Conservation (phyloP, 1,284 basidiomycete species). For the Mycosarcoma maydis region DNA sequence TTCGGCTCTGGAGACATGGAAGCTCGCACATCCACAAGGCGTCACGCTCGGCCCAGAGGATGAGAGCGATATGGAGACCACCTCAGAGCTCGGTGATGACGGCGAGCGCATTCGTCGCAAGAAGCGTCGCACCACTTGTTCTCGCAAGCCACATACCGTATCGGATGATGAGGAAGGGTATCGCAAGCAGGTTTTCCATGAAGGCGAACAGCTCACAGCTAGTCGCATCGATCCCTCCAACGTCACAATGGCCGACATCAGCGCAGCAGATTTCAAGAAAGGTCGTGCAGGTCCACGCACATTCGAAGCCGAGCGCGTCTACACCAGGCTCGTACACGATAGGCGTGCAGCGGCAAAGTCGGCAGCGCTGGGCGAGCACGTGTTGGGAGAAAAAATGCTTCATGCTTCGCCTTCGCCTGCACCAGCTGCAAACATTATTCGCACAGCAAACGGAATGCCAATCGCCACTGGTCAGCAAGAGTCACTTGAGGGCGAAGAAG, state of each 20-base stretch:
- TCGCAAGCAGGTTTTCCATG: conserved; percentile 26
- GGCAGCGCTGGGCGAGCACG: conserved; percentile 34
- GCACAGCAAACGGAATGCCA: conserved; percentile 17
- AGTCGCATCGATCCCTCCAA: conserved; percentile 35
- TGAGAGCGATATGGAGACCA: conserved; percentile 49
- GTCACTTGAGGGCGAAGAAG: conserved; percentile 27
- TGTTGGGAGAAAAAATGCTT: conserved; percentile 30
- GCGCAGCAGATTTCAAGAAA: conserved; percentile 42
- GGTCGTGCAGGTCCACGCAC: conserved; percentile 60
- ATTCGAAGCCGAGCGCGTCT: conserved; percentile 58
- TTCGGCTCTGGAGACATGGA: conserved; percentile 34
- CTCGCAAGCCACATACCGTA: conserved; percentile 41
- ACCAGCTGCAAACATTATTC: conserved; percentile 10
- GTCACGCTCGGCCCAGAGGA: conserved; percentile 35
- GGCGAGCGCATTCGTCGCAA: conserved; percentile 34
- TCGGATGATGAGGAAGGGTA: conserved; percentile 59
- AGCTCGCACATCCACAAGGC: conserved; percentile 26
- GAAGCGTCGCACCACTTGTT: conserved; percentile 11
- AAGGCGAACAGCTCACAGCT: conserved; percentile 29
- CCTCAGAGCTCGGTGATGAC: conserved; percentile 33
- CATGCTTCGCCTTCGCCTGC: conserved; percentile 28
- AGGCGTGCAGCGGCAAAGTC: conserved; percentile 34
- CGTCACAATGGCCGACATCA: conserved; percentile 50
- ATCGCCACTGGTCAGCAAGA: conserved; percentile 29
- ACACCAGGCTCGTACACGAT: conserved; percentile 46